Base-by-base conservation (phyloP, 23 red algal genomes). In the Gracilaria vermiculophylla region DNA sequence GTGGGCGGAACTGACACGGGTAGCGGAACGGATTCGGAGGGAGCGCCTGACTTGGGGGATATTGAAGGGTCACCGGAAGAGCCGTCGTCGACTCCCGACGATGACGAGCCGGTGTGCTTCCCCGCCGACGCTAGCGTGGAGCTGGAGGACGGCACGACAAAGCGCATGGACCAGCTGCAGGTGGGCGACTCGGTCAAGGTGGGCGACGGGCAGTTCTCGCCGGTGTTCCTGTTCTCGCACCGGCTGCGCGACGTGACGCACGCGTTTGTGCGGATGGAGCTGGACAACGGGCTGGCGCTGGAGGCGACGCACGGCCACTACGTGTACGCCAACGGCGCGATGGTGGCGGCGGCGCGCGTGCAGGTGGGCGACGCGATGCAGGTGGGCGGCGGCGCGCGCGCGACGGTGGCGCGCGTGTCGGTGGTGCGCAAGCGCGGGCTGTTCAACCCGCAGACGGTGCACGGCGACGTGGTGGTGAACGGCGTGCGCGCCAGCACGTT, bases 201-300 rank as follows among this genome's bases (percentile, higher is more conserved):
- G 13, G 73, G 73, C 6, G 3, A 52, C 11, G 7, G 55, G 15
- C 8, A 53, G 76, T 80, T 69, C 56, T 66, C 53, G 8, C 45
- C 72, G n/a, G 87, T 91, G 21, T 91, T 91, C 62, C 69, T 91
- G 87, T 91, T 91, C 69, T 80, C 87, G 5, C 87, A 91, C 73
- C 37, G 52, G 1, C 29, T 91, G 14, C 13, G 25, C 13, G 28
- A 55, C 12, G 41, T 45, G n/a, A 33, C 15, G 87, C 21, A 66
- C 27, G 31, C 16, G 45, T 91, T 91, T 81, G 76, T 91, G 32
- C 80, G 53, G 75, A 23, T 91, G 34, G 19, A 51, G 25, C 45
- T 74, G 60, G 58, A 39, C 42, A 35, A 21, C 20, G 87, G 87
- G n/a, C 74, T 7, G 9, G 16, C 25, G 8, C 2, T 91, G 12